phyloP scores from a whole-genome alignment of 2,329 filamentous ascomycete genomes.

The Fusarium fracticaudum region DNA sequence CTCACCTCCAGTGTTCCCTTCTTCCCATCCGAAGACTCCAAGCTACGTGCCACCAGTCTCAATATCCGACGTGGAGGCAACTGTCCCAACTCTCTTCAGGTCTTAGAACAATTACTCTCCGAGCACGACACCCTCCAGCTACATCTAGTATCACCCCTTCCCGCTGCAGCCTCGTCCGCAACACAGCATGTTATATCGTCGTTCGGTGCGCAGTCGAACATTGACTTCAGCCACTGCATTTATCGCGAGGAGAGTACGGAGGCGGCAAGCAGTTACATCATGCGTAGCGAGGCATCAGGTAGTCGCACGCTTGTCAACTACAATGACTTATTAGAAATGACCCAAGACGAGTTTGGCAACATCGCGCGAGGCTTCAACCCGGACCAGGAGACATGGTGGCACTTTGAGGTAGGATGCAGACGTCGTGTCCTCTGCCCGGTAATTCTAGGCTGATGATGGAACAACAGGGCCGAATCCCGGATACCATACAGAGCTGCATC shows the following conservation, averaged over 20 bases:
- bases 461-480: constrained; percentile 69
- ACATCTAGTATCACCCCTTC: constrained; percentile 64
- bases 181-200: constrained; percentile 63
- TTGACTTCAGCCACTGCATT: constrained; percentile 66
- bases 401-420: constrained; percentile 70
- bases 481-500: constrained; percentile 69
- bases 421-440: neutral
- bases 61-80: constrained; percentile 75
- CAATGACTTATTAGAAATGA: constrained; percentile 76
- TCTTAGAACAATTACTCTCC: constrained; percentile 71
- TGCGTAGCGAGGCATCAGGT: constrained; percentile 66
- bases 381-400: constrained; percentile 66
- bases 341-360: constrained; percentile 64
- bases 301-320: constrained; percentile 77
- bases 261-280: constrained; percentile 75
- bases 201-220: constrained; percentile 54
- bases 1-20: constrained; percentile 64
- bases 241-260: constrained; percentile 64
- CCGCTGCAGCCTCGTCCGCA: constrained; percentile 60
- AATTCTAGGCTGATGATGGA: constrained; percentile 24
- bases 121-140: constrained; percentile 42
- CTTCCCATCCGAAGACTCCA: constrained; percentile 77
- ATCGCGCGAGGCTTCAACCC: constrained; percentile 52
- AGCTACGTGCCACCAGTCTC: constrained; percentile 71
- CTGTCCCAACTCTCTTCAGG: constrained; percentile 75